Evolutionary conservation across 805 yeast genomes (phyloP).

Genomic region (Grigorovia yakushimaensis): DNA sequence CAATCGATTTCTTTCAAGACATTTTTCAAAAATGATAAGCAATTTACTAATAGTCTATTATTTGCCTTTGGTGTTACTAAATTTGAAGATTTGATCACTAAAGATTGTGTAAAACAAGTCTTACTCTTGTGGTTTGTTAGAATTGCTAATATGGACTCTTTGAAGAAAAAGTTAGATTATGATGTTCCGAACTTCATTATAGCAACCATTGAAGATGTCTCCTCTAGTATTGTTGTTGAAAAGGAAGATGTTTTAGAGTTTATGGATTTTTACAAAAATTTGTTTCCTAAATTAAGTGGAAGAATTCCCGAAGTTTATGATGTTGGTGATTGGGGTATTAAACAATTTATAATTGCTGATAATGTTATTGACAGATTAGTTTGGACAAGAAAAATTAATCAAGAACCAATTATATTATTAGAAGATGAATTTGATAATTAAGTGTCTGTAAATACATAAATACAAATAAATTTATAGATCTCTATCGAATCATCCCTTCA

Average conservation of each 20-base stretch:
- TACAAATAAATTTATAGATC: background rate
- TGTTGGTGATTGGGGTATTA: slow-evolving; percentile 37
- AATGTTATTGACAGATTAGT: slow-evolving; percentile 42
- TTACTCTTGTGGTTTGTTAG: slow-evolving; percentile 57
- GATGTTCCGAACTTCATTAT: slow-evolving; percentile 43
- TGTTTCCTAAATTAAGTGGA: slow-evolving; percentile 39
- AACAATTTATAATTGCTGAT: slow-evolving; percentile 37
- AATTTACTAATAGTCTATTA: slow-evolving; percentile 44
- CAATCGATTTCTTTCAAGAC: slow-evolving; percentile 41
- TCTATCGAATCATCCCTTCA: too few species aligned
- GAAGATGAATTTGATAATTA: slow-evolving; percentile 4
- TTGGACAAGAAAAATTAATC: slow-evolving; percentile 32
- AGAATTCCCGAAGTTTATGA: slow-evolving; percentile 50
- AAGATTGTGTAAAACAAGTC: slow-evolving; percentile 46
- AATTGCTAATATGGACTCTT: slow-evolving; percentile 36
- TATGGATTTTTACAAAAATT: slow-evolving; percentile 41
- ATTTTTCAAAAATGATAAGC: slow-evolving; percentile 44
- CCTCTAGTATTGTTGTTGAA: slow-evolving; percentile 32
- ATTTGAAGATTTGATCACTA: slow-evolving; percentile 41
- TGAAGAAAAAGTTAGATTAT: slow-evolving; percentile 15
- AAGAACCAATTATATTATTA: slow-evolving; percentile 30
- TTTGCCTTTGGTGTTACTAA: slow-evolving; percentile 47
- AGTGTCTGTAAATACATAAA: background rate
- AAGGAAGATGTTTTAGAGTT: slow-evolving; percentile 48
- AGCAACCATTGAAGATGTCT: slow-evolving; percentile 31